These are phyloP conservation scores for Fusarium cicatricum DNA, from an alignment of 2,329 filamentous ascomycete species.

Conservation along the genomic window DNA sequence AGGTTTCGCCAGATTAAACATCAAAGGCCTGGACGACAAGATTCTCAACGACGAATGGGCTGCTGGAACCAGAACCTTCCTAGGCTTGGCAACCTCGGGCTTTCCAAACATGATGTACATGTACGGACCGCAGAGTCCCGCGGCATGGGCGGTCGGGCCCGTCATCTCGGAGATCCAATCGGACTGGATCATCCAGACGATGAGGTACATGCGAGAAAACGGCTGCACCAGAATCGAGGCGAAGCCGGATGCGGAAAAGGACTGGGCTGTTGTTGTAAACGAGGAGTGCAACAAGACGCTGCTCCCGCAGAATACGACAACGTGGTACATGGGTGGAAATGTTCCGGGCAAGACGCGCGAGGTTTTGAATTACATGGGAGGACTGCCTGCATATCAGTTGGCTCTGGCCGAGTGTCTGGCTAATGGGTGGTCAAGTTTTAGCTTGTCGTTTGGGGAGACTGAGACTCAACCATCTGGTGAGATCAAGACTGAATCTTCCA, in stretches of 20 bases:
- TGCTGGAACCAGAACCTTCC: not conserved
- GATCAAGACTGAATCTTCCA: no score
- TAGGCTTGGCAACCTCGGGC: slow-evolving; percentile 6
- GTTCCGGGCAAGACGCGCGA: slow-evolving; percentile 8
- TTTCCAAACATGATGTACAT: slow-evolving; percentile 3
- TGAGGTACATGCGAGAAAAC: not conserved
- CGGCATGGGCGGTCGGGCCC: slow-evolving; percentile 7
- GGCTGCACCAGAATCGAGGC: not conserved
- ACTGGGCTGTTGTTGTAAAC: slow-evolving; percentile 3
- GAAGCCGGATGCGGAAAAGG: not conserved
- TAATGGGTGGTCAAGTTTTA: slow-evolving; percentile 4
- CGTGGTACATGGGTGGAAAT: slow-evolving; percentile 19
- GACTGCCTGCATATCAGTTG: not conserved
- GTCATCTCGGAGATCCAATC: slow-evolving; percentile 8
- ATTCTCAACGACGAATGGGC: slow-evolving; percentile 6
- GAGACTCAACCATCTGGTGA: no score
- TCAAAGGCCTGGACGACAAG: not conserved
- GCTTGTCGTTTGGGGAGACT: not conserved
- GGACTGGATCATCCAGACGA: slow-evolving; percentile 1
- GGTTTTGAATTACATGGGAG: slow-evolving; percentile 17
- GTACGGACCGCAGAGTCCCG: slow-evolving; percentile 3
- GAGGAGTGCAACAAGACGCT: slow-evolving; percentile 14
- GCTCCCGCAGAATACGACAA: slow-evolving; percentile 6
- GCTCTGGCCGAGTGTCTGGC: not conserved
- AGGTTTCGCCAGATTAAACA: slow-evolving; percentile 5